Conservation (phyloP, 139 green algal genomes). For the Coelastrella sp. region DNA sequence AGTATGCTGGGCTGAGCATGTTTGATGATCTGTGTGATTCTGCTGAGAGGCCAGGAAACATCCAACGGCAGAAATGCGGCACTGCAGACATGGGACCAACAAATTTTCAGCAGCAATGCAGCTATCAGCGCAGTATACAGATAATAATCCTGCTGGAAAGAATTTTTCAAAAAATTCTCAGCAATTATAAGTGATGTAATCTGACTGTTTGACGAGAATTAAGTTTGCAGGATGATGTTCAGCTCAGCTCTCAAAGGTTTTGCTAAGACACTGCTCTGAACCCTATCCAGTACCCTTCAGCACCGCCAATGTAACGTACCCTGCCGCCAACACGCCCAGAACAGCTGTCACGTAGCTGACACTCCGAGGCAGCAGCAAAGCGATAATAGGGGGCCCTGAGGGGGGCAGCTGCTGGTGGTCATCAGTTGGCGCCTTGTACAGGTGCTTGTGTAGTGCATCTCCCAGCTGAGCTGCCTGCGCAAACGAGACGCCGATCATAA, state of each 20-base stretch:
- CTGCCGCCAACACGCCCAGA: conserved; percentile 25
- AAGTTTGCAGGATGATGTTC: background rate
- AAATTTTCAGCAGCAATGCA: background rate
- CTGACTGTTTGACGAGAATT: too few relatives aligned
- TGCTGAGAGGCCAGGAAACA: conserved; percentile 39
- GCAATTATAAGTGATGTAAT: background rate
- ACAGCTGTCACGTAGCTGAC: conserved; percentile 4
- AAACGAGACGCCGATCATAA: too few relatives aligned
- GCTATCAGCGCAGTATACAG: too few relatives aligned
- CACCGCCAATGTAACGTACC: background rate
- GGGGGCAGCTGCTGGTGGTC: background rate
- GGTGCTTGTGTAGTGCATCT: background rate
- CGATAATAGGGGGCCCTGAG: background rate
- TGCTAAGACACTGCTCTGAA: background rate
- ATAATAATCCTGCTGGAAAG: too few relatives aligned
- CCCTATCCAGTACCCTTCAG: background rate
- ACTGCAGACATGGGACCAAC: conserved; percentile 12
- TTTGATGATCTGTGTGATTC: conserved; percentile 45
- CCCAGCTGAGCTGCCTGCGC: too few relatives aligned
- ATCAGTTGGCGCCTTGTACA: background rate
- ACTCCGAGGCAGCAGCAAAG: conserved; percentile 14
- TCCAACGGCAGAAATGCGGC: conserved; percentile 65
- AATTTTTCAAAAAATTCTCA: too few relatives aligned
- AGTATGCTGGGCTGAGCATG: conserved; percentile 53
- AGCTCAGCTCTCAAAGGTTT: background rate